These are phyloP conservation scores for Xerocomellus dryophilus DNA, from an alignment of 768 basidiomycete genomes.

Conservation along the genomic window DNA sequence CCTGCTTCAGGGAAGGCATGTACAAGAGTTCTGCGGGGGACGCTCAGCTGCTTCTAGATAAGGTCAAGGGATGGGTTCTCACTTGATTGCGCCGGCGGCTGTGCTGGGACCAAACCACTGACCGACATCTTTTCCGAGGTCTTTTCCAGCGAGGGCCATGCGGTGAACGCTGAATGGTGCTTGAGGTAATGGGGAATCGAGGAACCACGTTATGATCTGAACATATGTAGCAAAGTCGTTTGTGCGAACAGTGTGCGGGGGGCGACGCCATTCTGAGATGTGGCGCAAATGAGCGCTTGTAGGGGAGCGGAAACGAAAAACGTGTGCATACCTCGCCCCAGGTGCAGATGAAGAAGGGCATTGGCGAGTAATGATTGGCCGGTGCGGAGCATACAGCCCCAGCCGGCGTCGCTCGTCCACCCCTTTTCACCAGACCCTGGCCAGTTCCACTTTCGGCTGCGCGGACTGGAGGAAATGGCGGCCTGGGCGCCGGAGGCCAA, in stretches of 20 bases:
- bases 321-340: slow-evolving; percentile 59
- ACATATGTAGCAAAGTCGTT: slow-evolving; percentile 83
- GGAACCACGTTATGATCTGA: slow-evolving; percentile 90
- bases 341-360: slow-evolving; percentile 68
- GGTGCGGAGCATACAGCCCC: slow-evolving; percentile 91
- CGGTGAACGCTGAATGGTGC: slow-evolving; percentile 94
- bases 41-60: slow-evolving; percentile 2
- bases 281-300: slow-evolving; percentile 6
- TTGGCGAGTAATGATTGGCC: slow-evolving; percentile 84
- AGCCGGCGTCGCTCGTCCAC: slow-evolving; percentile 82
- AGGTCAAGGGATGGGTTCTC: slow-evolving; percentile 18
- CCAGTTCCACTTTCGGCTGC: slow-evolving; percentile 61
- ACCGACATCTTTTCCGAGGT: slow-evolving; percentile 91
- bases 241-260: slow-evolving; percentile 55
- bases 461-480: slow-evolving; percentile 41
- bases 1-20: slow-evolving; percentile 76
- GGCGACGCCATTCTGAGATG: slow-evolving; percentile 77
- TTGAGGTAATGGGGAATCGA: slow-evolving; percentile 80
- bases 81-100: slow-evolving; percentile 96
- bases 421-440: slow-evolving; percentile 64
- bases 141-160: slow-evolving; percentile 93
- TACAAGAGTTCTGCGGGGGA: slow-evolving; percentile 60
- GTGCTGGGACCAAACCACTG: slow-evolving; percentile 99
- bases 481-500: slow-evolving; percentile 30
- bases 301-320: background rate